Base-by-base conservation (phyloP, 2,329 filamentous ascomycete genomes). In the Dactylellina sp. region DNA sequence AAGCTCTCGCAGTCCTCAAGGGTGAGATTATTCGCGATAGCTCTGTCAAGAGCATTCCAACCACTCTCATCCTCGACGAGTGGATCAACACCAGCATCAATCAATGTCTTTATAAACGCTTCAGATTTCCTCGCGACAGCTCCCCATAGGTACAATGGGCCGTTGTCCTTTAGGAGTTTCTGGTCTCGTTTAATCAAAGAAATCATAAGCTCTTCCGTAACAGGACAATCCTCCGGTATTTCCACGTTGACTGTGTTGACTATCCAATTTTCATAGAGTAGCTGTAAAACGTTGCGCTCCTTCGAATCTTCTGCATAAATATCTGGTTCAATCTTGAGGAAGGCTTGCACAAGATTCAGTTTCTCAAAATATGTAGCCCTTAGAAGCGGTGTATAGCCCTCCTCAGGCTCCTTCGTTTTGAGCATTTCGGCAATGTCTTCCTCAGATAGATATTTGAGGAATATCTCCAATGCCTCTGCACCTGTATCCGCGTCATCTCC, bases 31-130 rank as follows among this genome's bases (percentile, higher is more conserved):
- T n/a, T 39, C 24, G 20, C 53, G 7, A 72, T 60, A 4, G 60
- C 68, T 2, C 64, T 12, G 22, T 72, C 68, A 9, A 72, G 12
- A 20, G 32, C 59, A 46, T 55, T 72, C 68, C 68, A 72, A 3
- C 68, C 68, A 7, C 35, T 25, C 35, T 64, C 60, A 35, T 72
- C 68, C 18, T 65, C 60, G 28, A n/a, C 37, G 14, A 72, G 44
- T 14, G 53, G 42, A 16, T 53, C 42, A 6, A 65, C 47, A 14
- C 68, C 68, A 2, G 55, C 60, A 32, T 72, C 47, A 9, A 72
- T n/a, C 18, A 72, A 20, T 1, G 53, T 60, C 24, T 35, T 40
- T 4, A 56, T 46, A 12, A 72, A 39, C 6, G 46, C 7, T 32
- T 55, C 53, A 3, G 46, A 35, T 7, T 28, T 49, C 28, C 68